Conservation (phyloP, 2,329 filamentous ascomycete genomes). For the Torrubiella hemipterigena region DNA sequence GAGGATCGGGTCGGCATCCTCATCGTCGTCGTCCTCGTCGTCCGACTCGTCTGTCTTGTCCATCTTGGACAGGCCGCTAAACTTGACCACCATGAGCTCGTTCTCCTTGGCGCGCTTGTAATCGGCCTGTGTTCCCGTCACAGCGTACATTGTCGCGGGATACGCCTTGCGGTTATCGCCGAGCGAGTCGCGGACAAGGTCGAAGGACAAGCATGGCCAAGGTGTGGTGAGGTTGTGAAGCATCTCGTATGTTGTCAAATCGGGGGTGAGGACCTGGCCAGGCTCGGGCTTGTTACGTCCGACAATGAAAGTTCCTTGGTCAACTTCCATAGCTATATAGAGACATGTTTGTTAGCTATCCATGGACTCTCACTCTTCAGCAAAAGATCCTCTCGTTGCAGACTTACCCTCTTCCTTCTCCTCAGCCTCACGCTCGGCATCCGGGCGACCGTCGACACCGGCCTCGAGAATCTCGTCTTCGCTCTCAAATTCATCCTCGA, state of each 20-base stretch:
- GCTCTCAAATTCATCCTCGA: constrained; percentile 82
- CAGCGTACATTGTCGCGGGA: constrained; percentile 88
- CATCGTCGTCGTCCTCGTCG: constrained; percentile 62
- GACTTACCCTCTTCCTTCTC: constrained; percentile 52
- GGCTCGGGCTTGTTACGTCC: constrained; percentile 84
- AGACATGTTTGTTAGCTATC: too few species aligned
- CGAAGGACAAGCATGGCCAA: constrained; percentile 96
- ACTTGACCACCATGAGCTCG: constrained; percentile 89
- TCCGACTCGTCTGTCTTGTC: constrained; percentile 56
- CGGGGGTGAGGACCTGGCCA: constrained; percentile 82
- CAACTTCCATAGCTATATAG: constrained; percentile 92
- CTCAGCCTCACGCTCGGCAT: constrained; percentile 84
- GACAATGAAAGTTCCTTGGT: constrained; percentile 91
- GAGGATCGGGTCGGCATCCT: constrained; percentile 76
- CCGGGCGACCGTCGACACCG: constrained; percentile 82
- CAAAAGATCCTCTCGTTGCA: too few species aligned
- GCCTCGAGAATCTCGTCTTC: constrained; percentile 88
- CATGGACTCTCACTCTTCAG: too few species aligned
- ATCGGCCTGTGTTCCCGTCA: constrained; percentile 89
- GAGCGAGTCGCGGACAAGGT: constrained; percentile 74
- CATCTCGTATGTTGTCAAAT: constrained; percentile 95
- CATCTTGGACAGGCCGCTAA: constrained; percentile 84
- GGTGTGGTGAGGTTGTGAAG: constrained; percentile 86
- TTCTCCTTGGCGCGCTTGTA: constrained; percentile 67
- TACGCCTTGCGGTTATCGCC: constrained; percentile 88